Percentiles rank a stretch among this genome's conserved stretches.
These are phyloP conservation scores for Rhizopus delemar DNA, from an alignment of 371 early-diverging fungal species.

Conservation along the genomic window DNA sequence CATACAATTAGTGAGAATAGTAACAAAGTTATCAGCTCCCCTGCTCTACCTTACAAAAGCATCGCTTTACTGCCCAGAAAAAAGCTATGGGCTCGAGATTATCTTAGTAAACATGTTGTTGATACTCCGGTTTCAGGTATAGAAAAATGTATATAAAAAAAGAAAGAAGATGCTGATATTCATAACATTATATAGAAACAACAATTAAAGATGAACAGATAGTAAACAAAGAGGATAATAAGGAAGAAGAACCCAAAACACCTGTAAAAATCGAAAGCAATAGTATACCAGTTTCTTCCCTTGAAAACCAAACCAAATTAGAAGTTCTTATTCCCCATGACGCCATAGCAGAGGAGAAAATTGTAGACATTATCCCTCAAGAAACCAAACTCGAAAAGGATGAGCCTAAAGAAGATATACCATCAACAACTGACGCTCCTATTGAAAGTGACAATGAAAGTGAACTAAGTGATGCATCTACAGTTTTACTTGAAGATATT, in stretches of 20 bases:
- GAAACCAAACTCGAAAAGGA: constrained; percentile 4
- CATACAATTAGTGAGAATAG: not conserved
- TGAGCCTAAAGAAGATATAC: not conserved
- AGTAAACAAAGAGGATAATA: not conserved
- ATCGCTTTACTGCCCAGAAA: constrained; percentile 20
- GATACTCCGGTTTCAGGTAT: not conserved
- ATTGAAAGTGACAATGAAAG: constrained; percentile 17
- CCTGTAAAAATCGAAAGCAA: not conserved
- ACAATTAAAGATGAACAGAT: not conserved
- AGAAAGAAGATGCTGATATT: not conserved
- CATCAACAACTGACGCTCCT: not conserved
- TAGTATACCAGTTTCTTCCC: not conserved
- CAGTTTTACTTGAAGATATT: constrained; percentile 24
- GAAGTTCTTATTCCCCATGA: too few relatives aligned
- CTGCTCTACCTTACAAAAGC: not conserved
- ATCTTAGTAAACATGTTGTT: constrained; percentile 10
- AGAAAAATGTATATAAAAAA: not conserved
- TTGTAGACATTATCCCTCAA: not conserved
- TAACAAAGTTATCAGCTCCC: not conserved
- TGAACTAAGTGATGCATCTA: constrained; percentile 37
- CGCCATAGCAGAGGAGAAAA: too few relatives aligned
- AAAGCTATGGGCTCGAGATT: constrained; percentile 30
- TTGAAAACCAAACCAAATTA: not conserved
- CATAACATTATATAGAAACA: not conserved
- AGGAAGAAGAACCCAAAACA: not conserved